Conservation (phyloP, 495 filamentous ascomycete genomes). For the Venustampulla echinocandica region DNA sequence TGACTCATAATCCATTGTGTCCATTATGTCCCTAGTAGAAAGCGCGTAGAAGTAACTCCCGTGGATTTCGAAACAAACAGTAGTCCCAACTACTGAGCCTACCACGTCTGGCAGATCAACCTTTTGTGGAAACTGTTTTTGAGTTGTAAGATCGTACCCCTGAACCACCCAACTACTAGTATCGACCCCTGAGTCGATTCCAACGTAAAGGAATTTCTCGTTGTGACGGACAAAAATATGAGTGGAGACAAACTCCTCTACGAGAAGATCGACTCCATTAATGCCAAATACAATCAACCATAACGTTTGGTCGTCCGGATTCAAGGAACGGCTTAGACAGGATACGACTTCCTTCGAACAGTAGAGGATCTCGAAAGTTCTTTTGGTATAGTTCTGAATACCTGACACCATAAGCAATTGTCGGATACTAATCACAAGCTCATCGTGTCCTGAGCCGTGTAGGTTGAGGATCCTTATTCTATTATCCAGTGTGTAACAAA, state of each 20-base stretch:
- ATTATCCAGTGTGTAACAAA: background rate
- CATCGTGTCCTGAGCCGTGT: background rate
- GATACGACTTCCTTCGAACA: background rate
- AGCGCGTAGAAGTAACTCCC: background rate
- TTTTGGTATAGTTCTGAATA: background rate
- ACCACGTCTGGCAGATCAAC: background rate
- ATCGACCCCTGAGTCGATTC: background rate
- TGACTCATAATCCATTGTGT: background rate
- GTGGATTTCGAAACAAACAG: background rate
- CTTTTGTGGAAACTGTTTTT: background rate
- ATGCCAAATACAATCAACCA: background rate
- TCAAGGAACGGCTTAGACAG: background rate
- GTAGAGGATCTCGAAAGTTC: background rate
- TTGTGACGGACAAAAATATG: background rate
- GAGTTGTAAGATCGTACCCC: background rate
- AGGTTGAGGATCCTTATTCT: background rate
- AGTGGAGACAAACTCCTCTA: background rate
- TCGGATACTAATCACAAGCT: background rate
- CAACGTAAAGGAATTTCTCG: background rate
- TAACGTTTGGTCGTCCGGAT: background rate
- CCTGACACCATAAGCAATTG: background rate
- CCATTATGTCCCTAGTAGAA: background rate
- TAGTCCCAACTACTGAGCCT: background rate
- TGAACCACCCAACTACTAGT: background rate
- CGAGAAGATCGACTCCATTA: background rate